phyloP scores from a whole-genome alignment of 768 basidiomycete genomes.

The Panaeolus papilionaceus region DNA sequence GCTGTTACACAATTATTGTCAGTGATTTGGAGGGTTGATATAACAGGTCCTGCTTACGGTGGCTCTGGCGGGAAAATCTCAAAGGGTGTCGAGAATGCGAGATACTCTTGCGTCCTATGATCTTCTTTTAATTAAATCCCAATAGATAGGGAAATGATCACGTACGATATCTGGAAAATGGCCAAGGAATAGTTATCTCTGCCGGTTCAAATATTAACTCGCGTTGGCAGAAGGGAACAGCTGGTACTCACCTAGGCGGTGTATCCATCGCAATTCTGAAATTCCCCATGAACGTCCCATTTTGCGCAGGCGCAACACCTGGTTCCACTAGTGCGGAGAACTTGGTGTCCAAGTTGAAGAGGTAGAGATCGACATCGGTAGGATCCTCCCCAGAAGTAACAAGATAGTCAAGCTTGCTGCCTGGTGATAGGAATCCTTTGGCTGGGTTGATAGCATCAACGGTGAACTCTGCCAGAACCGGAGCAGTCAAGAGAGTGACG shows the following conservation, averaged over 20 bases:
- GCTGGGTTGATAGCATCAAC: background rate
- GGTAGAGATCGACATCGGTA: constrained; percentile 3
- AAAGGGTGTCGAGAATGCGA: background rate
- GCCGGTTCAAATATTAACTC: background rate
- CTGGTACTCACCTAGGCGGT: background rate
- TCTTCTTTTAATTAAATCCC: background rate
- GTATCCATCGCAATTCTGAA: background rate
- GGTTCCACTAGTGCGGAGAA: background rate
- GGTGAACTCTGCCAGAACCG: background rate
- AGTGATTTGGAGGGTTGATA: background rate
- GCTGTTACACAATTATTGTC: background rate
- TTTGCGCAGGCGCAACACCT: background rate
- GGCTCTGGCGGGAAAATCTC: background rate
- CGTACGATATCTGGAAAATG: background rate
- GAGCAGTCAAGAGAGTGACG: background rate
- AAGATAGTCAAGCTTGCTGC: background rate
- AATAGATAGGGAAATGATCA: background rate
- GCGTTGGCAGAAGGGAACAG: background rate
- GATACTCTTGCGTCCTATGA: background rate
- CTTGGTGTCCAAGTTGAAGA: background rate
- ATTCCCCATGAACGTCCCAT: background rate
- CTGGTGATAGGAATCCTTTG: background rate
- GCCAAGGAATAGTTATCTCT: background rate
- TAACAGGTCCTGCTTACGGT: background rate
- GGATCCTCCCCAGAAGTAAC: constrained; percentile 1